Evolutionary conservation across 2,329 filamentous ascomycete species (phyloP).

Genomic region (Botrytis pseudocinerea): DNA sequence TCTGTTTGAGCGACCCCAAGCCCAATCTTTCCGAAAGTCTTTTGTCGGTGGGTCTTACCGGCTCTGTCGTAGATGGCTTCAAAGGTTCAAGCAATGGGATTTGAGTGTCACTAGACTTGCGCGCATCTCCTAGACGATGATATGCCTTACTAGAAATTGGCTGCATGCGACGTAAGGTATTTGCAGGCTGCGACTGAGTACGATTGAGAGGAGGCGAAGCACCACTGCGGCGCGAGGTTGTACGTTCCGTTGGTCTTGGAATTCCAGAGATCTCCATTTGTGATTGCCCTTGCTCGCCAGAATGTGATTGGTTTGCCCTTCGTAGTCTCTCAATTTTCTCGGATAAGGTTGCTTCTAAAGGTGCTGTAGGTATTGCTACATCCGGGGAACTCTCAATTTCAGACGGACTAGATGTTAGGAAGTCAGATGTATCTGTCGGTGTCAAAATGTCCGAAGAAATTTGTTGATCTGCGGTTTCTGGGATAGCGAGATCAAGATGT

Average conservation of each 20-base stretch:
- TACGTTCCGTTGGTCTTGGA: slow-evolving; percentile 39
- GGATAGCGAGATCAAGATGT: slow-evolving; percentile 60
- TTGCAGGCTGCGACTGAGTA: slow-evolving; percentile 41
- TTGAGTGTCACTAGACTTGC: slow-evolving; percentile 25
- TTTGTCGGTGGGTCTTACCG: slow-evolving; percentile 53
- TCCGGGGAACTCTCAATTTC: background rate
- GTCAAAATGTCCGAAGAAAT: slow-evolving; percentile 25
- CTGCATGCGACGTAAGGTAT: slow-evolving; percentile 37
- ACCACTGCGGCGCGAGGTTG: slow-evolving; percentile 32
- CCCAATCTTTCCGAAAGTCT: slow-evolving; percentile 74
- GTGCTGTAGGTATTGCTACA: slow-evolving; percentile 21
- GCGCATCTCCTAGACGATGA: slow-evolving; percentile 32
- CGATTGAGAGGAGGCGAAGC: slow-evolving; percentile 40
- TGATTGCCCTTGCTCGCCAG: slow-evolving; percentile 25
- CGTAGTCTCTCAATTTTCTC: slow-evolving; percentile 40
- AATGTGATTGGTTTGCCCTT: slow-evolving; percentile 28
- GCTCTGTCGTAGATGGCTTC: slow-evolving; percentile 36
- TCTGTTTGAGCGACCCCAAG: slow-evolving; percentile 62
- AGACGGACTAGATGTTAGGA: slow-evolving; percentile 21
- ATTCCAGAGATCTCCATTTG: slow-evolving; percentile 38
- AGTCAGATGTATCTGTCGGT: slow-evolving; percentile 23
- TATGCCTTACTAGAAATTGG: slow-evolving; percentile 30
- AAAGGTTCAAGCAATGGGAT: slow-evolving; percentile 32
- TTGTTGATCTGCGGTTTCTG: slow-evolving; percentile 26
- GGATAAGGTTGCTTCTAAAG: slow-evolving; percentile 34